Percentiles rank a stretch among this genome's conserved stretches.
Evolutionary conservation across 441 rosid species (phyloP).

Genomic region (Pelargonium fulgidum): DNA sequence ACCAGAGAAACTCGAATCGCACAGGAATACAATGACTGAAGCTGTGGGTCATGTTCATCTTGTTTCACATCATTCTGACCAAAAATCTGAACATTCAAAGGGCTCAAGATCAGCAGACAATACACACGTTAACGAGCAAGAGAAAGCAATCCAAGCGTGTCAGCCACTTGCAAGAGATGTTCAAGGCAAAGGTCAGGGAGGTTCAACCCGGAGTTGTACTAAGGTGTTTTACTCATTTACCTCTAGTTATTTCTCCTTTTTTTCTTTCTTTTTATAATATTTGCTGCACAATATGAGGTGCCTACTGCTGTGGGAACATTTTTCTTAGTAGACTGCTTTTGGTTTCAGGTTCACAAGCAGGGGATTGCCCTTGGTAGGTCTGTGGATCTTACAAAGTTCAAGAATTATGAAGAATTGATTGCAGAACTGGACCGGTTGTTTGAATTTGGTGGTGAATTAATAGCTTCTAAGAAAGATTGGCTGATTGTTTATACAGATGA

Average conservation of each 20-base stretch:
- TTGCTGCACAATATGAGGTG: neutral
- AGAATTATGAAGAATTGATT: slow-evolving; percentile 64
- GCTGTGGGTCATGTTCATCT: slow-evolving; percentile 27
- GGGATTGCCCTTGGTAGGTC: slow-evolving; percentile 95
- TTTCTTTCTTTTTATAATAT: neutral
- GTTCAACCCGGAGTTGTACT: slow-evolving; percentile 20
- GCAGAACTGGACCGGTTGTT: slow-evolving; percentile 74
- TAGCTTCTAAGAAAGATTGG: slow-evolving; percentile 65
- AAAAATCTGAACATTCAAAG: slow-evolving; percentile 7
- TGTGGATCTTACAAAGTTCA: slow-evolving; percentile 84
- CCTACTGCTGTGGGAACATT: neutral
- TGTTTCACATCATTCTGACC: slow-evolving; percentile 1
- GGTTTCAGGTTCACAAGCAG: slow-evolving; percentile 80
- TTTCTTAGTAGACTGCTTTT: neutral
- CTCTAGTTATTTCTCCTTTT: neutral
- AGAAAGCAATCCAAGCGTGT: slow-evolving; percentile 10
- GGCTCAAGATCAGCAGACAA: slow-evolving; percentile 2
- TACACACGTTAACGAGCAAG: slow-evolving; percentile 12
- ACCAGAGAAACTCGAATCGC: slow-evolving; percentile 20
- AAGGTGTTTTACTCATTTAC: slow-evolving; percentile 18
- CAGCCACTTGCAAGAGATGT: slow-evolving; percentile 17
- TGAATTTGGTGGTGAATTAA: slow-evolving; percentile 78
- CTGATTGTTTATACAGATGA: slow-evolving; percentile 80
- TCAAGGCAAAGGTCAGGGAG: slow-evolving; percentile 16
- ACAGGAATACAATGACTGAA: slow-evolving; percentile 21